Evolutionary conservation across 2,329 filamentous ascomycete genomes (phyloP).

Genomic region (Diaporthe sp.): DNA sequence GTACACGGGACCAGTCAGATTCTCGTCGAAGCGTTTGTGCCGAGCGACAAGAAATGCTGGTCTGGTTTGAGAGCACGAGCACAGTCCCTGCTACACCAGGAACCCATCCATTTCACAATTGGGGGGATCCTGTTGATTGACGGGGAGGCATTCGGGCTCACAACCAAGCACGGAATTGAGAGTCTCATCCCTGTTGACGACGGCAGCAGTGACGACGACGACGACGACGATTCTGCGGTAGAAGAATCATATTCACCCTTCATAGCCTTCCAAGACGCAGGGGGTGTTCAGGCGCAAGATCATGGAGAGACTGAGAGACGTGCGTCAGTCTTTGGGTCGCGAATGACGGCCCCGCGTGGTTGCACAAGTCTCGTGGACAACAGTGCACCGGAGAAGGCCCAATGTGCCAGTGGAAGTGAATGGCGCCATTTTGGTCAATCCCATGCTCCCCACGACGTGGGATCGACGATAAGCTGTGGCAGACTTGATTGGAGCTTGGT

Average conservation of each 20-base stretch:
- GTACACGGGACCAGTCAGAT: background rate
- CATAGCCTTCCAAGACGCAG: background rate
- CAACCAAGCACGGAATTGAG: background rate
- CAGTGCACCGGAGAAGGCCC: background rate
- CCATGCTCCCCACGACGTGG: background rate
- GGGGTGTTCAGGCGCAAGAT: no score
- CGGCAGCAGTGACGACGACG: background rate
- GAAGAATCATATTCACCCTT: background rate
- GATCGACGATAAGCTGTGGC: background rate
- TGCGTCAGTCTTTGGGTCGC: background rate
- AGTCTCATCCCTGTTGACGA: background rate
- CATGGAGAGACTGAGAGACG: background rate
- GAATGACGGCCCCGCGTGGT: background rate
- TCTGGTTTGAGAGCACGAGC: background rate
- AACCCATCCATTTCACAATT: background rate
- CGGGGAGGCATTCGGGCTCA: background rate
- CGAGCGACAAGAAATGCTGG: background rate
- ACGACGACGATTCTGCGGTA: background rate
- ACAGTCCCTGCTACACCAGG: background rate
- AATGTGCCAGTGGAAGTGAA: background rate
- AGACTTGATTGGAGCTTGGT: background rate
- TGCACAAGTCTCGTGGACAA: background rate
- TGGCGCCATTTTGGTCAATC: background rate
- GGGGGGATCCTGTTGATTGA: background rate
- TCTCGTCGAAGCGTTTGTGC: background rate